Percentiles rank a stretch among this genome's conserved stretches.
Conservation (phyloP, 352 stramenopile species). For the Phytopythium litorale region DNA sequence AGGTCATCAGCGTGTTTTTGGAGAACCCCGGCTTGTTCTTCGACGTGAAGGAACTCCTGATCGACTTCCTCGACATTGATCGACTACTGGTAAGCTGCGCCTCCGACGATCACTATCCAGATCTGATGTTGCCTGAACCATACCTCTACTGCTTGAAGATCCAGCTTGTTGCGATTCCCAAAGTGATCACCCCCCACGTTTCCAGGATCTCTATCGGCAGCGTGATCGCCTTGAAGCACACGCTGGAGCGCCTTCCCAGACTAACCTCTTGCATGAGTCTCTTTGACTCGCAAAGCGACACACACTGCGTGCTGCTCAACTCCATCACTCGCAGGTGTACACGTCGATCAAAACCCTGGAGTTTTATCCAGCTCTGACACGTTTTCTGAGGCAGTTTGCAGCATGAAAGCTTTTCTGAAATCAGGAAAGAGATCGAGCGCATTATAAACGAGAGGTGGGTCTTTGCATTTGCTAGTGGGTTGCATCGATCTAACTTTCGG, state of each 20-base stretch:
- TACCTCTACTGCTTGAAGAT: slow-evolving; percentile 18
- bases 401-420: slow-evolving; percentile 47
- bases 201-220: slow-evolving; percentile 73
- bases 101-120: not conserved
- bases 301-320: slow-evolving; percentile 41
- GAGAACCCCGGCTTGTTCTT: slow-evolving; percentile 84
- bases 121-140: slow-evolving; percentile 1
- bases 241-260: slow-evolving; percentile 59
- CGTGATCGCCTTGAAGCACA: slow-evolving; percentile 82
- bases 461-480: not conserved
- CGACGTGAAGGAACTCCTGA: slow-evolving; percentile 67
- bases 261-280: slow-evolving; percentile 47
- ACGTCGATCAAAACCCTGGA: slow-evolving; percentile 1
- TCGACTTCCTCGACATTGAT: slow-evolving; percentile 72
- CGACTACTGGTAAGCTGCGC: slow-evolving; percentile 47
- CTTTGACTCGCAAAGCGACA: slow-evolving; percentile 23
- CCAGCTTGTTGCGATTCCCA: slow-evolving; percentile 77
- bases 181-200: slow-evolving; percentile 62
- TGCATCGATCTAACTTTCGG: not conserved
- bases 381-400: slow-evolving; percentile 26
- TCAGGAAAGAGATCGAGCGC: slow-evolving; percentile 58
- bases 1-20: slow-evolving; percentile 68
- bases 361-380: slow-evolving; percentile 6
- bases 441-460: slow-evolving; percentile 73
- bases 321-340: slow-evolving; percentile 60